Evolutionary conservation across 495 filamentous ascomycete species (phyloP).

Genomic region (Penicillium riverlandense): DNA sequence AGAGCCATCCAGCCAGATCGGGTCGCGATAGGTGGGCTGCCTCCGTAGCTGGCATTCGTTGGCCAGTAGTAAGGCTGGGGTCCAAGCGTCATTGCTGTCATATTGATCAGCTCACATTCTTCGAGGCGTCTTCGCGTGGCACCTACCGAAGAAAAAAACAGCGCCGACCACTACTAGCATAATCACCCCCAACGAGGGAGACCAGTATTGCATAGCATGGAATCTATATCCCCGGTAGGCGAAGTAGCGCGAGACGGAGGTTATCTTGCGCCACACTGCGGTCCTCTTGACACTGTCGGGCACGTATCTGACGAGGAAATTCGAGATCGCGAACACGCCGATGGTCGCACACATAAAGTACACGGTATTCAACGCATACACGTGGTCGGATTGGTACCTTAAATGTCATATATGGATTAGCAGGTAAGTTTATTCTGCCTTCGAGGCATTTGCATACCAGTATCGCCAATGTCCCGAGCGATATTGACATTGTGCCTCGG

Average conservation of each 20-base stretch:
- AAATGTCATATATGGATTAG: not conserved
- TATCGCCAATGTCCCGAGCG: conserved; percentile 38
- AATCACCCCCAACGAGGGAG: conserved; percentile 15
- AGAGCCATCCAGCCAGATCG: conserved; percentile 47
- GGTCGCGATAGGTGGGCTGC: conserved; percentile 44
- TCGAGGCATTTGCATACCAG: conserved; percentile 24
- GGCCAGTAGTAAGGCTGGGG: conserved; percentile 55
- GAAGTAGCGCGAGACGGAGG: conserved; percentile 16
- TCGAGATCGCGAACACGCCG: conserved; percentile 35
- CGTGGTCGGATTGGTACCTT: conserved; percentile 47
- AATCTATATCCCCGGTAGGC: conserved; percentile 17
- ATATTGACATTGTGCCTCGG: conserved; percentile 40
- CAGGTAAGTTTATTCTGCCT: conserved; percentile 1
- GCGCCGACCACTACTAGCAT: conserved; percentile 13
- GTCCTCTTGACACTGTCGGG: conserved; percentile 17
- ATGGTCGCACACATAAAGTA: conserved; percentile 43
- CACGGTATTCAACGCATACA: conserved; percentile 43
- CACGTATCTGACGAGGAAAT: conserved; percentile 13
- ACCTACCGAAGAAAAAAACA: conserved; percentile 25
- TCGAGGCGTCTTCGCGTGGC: conserved; percentile 6
- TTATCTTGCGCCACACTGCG: conserved; percentile 13
- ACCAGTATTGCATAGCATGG: conserved; percentile 14
- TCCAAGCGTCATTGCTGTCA: conserved; percentile 39
- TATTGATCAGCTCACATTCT: not conserved
- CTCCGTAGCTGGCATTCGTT: conserved; percentile 39